A percentile compares a stretch with the other conserved stretches of the same genome.
These are phyloP conservation scores for Brettanomyces custersianus DNA, from an alignment of 805 yeast genomes.

Conservation along the genomic window DNA sequence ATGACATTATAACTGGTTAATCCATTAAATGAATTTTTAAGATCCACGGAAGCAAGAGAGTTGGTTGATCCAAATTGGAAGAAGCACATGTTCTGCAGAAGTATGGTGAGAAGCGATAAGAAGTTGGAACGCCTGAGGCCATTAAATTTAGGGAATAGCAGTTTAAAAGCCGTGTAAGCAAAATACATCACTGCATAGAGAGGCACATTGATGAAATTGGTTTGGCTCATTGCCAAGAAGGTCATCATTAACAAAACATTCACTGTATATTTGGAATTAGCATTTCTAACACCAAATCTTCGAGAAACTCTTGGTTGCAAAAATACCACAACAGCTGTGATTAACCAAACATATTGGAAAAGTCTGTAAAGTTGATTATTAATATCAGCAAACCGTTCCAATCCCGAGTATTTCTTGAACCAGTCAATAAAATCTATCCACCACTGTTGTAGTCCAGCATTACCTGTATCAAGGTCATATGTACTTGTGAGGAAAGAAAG, in stretches of 20 bases:
- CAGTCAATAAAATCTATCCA: conserved; percentile 16
- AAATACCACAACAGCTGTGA: conserved; percentile 7
- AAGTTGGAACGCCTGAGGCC: conserved; percentile 8
- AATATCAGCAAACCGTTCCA: conserved; percentile 20
- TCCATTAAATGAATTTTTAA: conserved; percentile 91
- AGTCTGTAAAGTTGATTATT: conserved; percentile 14
- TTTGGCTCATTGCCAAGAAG: conserved; percentile 43
- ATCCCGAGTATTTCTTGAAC: conserved; percentile 24
- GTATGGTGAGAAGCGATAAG: conserved; percentile 29
- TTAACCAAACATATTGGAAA: conserved; percentile 17
- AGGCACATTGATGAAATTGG: conserved; percentile 48
- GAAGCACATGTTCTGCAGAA: conserved; percentile 69
- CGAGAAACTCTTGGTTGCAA: conserved; percentile 12
- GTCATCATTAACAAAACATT: conserved; percentile 30
- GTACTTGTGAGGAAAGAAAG: conserved; percentile 20
- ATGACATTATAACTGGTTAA: conserved; percentile 58
- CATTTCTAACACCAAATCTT: background rate
- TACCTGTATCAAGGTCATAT: conserved; percentile 14
- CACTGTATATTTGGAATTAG: conserved; percentile 18
- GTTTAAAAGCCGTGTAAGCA: conserved; percentile 20
- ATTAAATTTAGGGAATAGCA: conserved; percentile 7
- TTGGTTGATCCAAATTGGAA: conserved; percentile 88
- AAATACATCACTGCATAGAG: conserved; percentile 27
- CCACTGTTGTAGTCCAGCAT: conserved; percentile 16
- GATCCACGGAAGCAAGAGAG: conserved; percentile 82